Evolutionary conservation across 768 basidiomycete genomes (phyloP), one percentile per base, ranked within the genome.

Genomic region (Scleroderma bovista): DNA sequence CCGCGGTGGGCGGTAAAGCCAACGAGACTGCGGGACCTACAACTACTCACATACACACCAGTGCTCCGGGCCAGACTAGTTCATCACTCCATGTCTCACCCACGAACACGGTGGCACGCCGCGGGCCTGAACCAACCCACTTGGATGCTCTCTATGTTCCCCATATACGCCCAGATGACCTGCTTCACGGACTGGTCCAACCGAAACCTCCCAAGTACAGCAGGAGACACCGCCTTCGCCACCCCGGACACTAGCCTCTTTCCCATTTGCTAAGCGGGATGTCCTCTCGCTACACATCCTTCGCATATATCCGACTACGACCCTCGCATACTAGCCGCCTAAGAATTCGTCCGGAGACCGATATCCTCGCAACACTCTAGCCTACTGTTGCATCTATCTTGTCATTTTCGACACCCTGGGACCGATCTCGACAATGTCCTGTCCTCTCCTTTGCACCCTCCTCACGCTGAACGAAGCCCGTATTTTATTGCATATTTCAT

Each of bases 1-100:
- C 67, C 4, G 78, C 77, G 9, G 63, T 90, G 47, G 87, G 88
- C 24, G 87, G 87, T 13, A 76, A 75, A 46, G 81, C 75, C 11
- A 63, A 73, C 33, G 73, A 82, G 58, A 67, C 68, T 5, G 56
- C 60, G 13, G 57, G 60, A 1, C 39, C 60, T 4, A 48, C 54
- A 3, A 36, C 64, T 32, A 17, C 62, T 19, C 26, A 29, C 26
- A n/a, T n/a, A n/a, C n/a, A n/a, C n/a, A n/a, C n/a, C n/a, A n/a
- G n/a, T n/a, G 44, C 1, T 37, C 50, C 42, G 22, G 54, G 51
- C 31, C 45, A 55, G 6, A 57, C 58, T 17, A 59, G 63, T 44
- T 61, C 57, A 42, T 59, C 65, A 19, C 59, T 60, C 19, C 73
- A 77, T 56, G 82, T 87, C 32, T 72, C 75, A 6, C 84, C 85